Evolutionary conservation across 331 rosid genomes (phyloP).

Genomic region (Malus hybrid): DNA sequence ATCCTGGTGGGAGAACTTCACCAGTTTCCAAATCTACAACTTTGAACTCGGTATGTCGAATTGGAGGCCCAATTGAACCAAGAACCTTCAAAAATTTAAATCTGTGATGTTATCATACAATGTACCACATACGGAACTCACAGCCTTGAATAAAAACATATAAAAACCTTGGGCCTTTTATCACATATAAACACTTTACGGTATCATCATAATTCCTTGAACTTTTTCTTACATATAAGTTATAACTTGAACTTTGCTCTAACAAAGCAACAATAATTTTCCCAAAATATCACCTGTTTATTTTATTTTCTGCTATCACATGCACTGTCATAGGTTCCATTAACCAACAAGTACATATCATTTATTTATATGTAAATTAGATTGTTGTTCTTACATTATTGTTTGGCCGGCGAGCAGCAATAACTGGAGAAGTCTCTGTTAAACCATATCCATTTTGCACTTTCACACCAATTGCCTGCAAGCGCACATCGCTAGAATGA

Average conservation of each 20-base stretch:
- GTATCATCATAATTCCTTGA: background rate
- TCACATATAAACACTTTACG: background rate
- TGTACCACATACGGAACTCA: background rate
- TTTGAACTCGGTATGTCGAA: conserved; percentile 68
- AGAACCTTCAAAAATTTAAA: conserved; percentile 65
- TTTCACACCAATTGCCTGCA: conserved; percentile 81
- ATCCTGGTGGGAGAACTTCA: conserved; percentile 69
- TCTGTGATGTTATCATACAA: conserved; percentile 30
- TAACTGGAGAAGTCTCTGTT: conserved; percentile 85
- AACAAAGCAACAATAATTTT: background rate
- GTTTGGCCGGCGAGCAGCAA: conserved; percentile 66
- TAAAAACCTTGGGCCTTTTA: background rate
- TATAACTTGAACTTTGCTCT: background rate
- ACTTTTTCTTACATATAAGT: background rate
- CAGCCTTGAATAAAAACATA: background rate
- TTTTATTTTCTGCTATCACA: background rate
- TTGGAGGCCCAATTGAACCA: conserved; percentile 90
- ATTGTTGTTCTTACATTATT: conserved; percentile 54
- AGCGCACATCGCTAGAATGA: conserved; percentile 10
- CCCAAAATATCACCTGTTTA: background rate
- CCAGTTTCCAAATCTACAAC: conserved; percentile 64
- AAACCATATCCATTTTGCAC: conserved; percentile 94
- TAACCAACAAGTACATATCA: background rate
- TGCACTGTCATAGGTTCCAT: background rate
- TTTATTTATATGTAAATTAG: background rate